Percentiles rank a stretch among this genome's conserved stretches.
Evolutionary conservation across 129 eudicot genomes (phyloP).

Genomic region (Centaurea solstitialis): DNA sequence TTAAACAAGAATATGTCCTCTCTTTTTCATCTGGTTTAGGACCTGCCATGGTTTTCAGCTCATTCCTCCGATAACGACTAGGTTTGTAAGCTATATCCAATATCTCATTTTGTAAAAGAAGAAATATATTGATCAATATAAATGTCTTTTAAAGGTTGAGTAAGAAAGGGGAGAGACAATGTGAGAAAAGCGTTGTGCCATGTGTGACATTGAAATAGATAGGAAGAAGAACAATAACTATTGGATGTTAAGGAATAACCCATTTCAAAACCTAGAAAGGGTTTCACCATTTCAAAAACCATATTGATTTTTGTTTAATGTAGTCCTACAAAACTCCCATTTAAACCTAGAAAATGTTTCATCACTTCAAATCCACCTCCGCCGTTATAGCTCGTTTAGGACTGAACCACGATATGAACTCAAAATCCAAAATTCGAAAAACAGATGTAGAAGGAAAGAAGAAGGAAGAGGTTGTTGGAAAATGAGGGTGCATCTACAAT

Average conservation of each 20-base stretch:
- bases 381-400: neutral
- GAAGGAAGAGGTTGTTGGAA: neutral
- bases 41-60: neutral
- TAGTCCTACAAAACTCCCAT: neutral
- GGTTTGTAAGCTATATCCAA: neutral
- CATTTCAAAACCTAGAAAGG: no score
- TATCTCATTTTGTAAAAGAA: neutral
- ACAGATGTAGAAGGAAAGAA: neutral
- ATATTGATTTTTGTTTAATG: neutral
- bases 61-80: neutral
- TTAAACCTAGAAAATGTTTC: neutral
- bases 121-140: no score
- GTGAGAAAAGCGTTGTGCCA: neutral
- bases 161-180: neutral
- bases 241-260: no score
- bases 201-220: neutral
- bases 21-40: neutral
- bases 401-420: neutral
- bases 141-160: neutral
- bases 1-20: neutral
- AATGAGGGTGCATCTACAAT: neutral
- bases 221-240: neutral
- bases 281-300: neutral
- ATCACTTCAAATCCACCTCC: neutral
- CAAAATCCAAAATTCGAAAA: neutral